Evolutionary conservation across 441 rosid genomes (phyloP).

Genomic region (Kokia cookei): DNA sequence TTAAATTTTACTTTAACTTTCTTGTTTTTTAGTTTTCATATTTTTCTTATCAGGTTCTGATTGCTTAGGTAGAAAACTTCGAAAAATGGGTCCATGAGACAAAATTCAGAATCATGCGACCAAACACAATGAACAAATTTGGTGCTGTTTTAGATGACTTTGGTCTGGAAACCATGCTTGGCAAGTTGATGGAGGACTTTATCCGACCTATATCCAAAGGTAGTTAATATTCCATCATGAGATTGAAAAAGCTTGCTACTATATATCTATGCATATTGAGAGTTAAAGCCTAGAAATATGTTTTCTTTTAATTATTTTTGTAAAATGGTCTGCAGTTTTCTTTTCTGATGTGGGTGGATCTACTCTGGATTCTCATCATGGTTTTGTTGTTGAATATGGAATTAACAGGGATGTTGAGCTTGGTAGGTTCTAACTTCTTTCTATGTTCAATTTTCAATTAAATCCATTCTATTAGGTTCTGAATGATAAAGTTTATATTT

Average conservation of each 20-base stretch:
- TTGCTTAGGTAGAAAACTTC: conserved; percentile 60
- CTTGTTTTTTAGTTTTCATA: conserved; percentile 21
- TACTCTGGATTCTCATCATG: conserved; percentile 70
- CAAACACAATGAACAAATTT: conserved; percentile 66
- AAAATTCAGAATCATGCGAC: conserved; percentile 57
- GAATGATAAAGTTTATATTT: background rate
- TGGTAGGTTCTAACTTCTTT: conserved; percentile 34
- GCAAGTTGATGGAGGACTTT: conserved; percentile 50
- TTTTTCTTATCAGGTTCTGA: conserved; percentile 36
- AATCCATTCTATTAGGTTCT: background rate
- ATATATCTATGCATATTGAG: background rate
- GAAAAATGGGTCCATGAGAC: conserved; percentile 60
- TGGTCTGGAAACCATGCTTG: conserved; percentile 58
- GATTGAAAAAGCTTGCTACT: background rate
- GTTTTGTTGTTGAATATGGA: conserved; percentile 72
- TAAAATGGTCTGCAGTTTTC: conserved; percentile 36
- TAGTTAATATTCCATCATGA: conserved; percentile 8
- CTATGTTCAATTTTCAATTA: background rate
- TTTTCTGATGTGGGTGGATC: conserved; percentile 60
- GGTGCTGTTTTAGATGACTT: conserved; percentile 73
- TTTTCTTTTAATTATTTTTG: background rate
- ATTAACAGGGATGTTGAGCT: conserved; percentile 59
- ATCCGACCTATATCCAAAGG: conserved; percentile 55
- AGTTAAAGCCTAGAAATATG: conserved; percentile 1
- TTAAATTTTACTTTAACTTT: conserved; percentile 1